Evolutionary conservation across 345 rosid genomes (phyloP), one percentile per base, ranked within the genome.

Genomic region (Eucalyptus erythrocorys): DNA sequence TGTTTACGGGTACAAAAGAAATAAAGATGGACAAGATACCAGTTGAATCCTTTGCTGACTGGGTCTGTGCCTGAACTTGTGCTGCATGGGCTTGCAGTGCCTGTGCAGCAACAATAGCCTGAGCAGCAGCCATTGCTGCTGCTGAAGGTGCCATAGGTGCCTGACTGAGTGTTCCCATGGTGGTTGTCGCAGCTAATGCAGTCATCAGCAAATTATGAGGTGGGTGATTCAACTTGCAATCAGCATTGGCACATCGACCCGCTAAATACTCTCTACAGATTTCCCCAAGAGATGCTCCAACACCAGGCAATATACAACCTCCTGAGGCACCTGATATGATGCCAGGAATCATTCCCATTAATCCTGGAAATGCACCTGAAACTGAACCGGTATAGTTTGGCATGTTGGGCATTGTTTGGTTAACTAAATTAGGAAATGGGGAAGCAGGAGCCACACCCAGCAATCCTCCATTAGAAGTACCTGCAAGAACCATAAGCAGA

Each of bases 101-200:
- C 92, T 98, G 98, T 19, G 99, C 99, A n/a, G 99, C 99, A 92
- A 97, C 97, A 91, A 97, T 97, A 59, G 99, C 99, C 91, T 97
- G 99, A 87, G 99, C 99, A 91, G 99, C 99, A 94, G 99, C 99
- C 99, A 97, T 98, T 61, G 99, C 99, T 88, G 99, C 99, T 48
- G 99, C 99, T 53, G 99, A 98, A 93, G 99, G 99, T 19, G 99
- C 98, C 99, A 98, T 97, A 43, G 99, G 99, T 34, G 95, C 97
- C 93, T 96, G 99, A 91, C 98, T 98, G 24, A 96, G 93, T 87
- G 93, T 95, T 87, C 99, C 96, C 98, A 96, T 94, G 88, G 94
- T 91, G 40, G 99, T 95, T n/a, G 99, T 94, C 80, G 99, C 97
- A 91, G 99, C 99, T 85, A 98, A 95, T 32, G 99, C 99, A 87